Percentiles rank a stretch among this genome's conserved stretches.
phyloP scores from a whole-genome alignment of 495 filamentous ascomycete genomes.

The Thozetella sp. region DNA sequence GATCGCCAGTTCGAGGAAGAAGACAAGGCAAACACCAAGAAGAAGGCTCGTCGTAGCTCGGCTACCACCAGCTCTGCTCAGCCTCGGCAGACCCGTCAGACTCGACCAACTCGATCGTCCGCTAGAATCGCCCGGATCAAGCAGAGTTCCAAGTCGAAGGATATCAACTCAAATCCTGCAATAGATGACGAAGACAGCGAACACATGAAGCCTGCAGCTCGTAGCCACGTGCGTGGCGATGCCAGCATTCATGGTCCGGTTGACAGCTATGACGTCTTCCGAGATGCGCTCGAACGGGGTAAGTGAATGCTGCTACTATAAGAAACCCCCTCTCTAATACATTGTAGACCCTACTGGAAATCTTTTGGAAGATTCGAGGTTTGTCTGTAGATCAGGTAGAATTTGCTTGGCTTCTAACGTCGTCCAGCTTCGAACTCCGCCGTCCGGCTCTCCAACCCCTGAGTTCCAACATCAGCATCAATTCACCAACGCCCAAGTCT shows the following conservation, averaged over 20 bases:
- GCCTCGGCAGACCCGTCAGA: conserved; percentile 6
- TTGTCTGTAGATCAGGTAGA: background rate
- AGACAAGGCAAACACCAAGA: conserved; percentile 19
- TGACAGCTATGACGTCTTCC: conserved; percentile 32
- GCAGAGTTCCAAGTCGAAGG: conserved; percentile 6
- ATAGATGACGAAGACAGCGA: conserved; percentile 10
- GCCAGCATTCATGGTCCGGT: conserved; percentile 5
- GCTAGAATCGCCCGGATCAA: conserved; percentile 17
- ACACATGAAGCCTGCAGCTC: conserved; percentile 1
- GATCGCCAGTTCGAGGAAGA: conserved; percentile 22
- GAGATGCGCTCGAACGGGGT: conserved; percentile 25
- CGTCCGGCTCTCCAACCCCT: conserved; percentile 21
- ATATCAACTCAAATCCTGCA: background rate
- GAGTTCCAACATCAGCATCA: conserved; percentile 17
- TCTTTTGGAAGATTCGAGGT: conserved; percentile 27
- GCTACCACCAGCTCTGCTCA: conserved; percentile 3
- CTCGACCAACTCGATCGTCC: conserved; percentile 13
- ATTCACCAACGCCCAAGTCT: conserved; percentile 11
- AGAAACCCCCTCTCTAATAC: background rate
- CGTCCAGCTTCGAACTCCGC: conserved; percentile 17
- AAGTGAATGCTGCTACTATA: background rate
- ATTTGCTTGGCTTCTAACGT: conserved; percentile 6
- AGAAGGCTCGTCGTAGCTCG: conserved; percentile 19
- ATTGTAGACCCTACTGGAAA: conserved; percentile 22
- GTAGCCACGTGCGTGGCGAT: conserved; percentile 5